Evolutionary conservation across 2,329 filamentous ascomycete genomes (phyloP).

Genomic region (Paecilomyces variotii): DNA sequence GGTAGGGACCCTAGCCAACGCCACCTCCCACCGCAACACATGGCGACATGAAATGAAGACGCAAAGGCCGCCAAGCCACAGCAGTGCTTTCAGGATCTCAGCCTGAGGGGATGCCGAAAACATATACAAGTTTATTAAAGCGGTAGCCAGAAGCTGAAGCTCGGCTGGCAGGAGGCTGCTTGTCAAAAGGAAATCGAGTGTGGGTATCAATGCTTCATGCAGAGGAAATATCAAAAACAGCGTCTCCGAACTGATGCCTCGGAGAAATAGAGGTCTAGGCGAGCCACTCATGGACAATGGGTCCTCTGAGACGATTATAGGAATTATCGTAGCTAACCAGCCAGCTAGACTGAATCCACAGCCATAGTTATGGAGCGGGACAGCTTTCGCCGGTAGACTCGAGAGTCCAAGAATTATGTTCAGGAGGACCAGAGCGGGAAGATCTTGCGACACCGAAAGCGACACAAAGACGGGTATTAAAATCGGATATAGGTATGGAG

Average conservation of each 20-base stretch:
- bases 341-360: conserved; percentile 61
- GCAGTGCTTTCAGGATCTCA: conserved; percentile 72
- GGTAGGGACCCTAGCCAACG: conserved; percentile 76
- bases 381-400: conserved; percentile 63
- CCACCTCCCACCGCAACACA: conserved; percentile 74
- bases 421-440: conserved; percentile 57
- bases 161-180: conserved; percentile 84
- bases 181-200: conserved; percentile 73
- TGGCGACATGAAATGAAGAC: conserved; percentile 65
- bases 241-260: conserved; percentile 47
- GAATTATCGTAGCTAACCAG: conserved; percentile 68
- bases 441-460: conserved; percentile 59
- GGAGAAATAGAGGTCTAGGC: conserved; percentile 22
- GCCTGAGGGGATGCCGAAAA: conserved; percentile 74
- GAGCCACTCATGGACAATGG: conserved; percentile 25
- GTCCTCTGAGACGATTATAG: conserved; percentile 50
- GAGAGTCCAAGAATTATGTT: conserved; percentile 77
- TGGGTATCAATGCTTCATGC: conserved; percentile 66
- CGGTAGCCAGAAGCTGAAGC: conserved; percentile 75
- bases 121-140: conserved; percentile 72
- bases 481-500: conserved; percentile 80
- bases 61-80: conserved; percentile 76
- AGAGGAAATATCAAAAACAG: conserved; percentile 68
- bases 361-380: conserved; percentile 55
- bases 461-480: conserved; percentile 69